Conservation (phyloP, 2,329 filamentous ascomycete genomes). For the Allantophomopsis cytisporea region DNA sequence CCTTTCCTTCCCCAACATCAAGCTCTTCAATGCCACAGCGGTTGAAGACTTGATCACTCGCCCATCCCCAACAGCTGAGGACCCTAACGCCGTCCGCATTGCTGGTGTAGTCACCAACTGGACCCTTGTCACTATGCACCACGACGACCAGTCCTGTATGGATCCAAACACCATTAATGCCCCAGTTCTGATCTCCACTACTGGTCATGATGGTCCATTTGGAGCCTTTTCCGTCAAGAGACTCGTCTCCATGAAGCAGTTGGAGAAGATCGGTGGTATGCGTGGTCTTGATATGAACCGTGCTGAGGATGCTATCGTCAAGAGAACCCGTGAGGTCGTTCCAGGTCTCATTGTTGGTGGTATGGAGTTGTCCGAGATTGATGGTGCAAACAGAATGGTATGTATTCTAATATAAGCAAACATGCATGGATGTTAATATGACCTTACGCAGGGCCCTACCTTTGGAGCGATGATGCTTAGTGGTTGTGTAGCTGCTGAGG, state of each 20-base stretch:
- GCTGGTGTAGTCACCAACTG: constrained; percentile 92
- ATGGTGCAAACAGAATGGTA: constrained; percentile 86
- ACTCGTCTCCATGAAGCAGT: constrained; percentile 73
- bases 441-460: constrained; percentile 36
- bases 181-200: constrained; percentile 76
- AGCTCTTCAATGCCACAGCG: constrained; percentile 89
- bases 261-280: constrained; percentile 83
- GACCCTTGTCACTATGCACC: constrained; percentile 80
- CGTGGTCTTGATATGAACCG: constrained; percentile 84
- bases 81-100: constrained; percentile 46
- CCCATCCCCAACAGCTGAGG: constrained; percentile 26
- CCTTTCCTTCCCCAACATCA: constrained; percentile 75
- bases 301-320: constrained; percentile 88
- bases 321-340: constrained; percentile 76
- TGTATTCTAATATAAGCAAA: too few relatives aligned
- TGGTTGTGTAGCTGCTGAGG: constrained; percentile 85
- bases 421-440: too few relatives aligned
- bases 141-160: constrained; percentile 90
- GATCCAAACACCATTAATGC: constrained; percentile 96
- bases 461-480: constrained; percentile 82
- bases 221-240: constrained; percentile 87
- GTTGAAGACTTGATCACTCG: constrained; percentile 91
- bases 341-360: constrained; percentile 86
- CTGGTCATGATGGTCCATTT: constrained; percentile 82
- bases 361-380: constrained; percentile 86